Percentiles rank a stretch among this genome's conserved stretches.
Evolutionary conservation across 2,329 filamentous ascomycete species (phyloP).

Genomic region (Colletotrichum spaethianum): DNA sequence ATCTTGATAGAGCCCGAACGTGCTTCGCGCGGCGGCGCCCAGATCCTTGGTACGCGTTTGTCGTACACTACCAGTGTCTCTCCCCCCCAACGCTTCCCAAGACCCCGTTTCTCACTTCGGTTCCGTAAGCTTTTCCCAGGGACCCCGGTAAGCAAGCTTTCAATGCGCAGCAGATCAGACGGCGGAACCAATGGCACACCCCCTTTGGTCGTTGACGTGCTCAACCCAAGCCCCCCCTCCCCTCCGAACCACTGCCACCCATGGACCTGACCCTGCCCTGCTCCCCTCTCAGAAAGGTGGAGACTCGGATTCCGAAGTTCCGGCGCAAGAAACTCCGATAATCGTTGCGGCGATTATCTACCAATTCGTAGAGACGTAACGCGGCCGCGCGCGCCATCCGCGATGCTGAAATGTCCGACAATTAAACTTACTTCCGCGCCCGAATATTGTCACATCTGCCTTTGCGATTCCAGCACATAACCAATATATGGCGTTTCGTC

Average conservation of each 20-base stretch:
- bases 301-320: conserved; percentile 26
- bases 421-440: too few species aligned
- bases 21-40: too few species aligned
- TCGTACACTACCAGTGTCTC: too few species aligned
- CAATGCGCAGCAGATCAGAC: conserved; percentile 26
- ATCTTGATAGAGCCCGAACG: too few species aligned
- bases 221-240: conserved; percentile 4
- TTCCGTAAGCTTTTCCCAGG: not conserved
- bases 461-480: not conserved
- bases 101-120: not conserved
- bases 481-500: not conserved
- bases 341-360: not conserved
- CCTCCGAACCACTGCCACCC: not conserved
- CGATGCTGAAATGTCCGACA: not conserved
- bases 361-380: not conserved
- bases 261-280: not conserved
- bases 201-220: conserved; percentile 24
- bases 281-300: not conserved
- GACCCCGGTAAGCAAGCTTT: not conserved
- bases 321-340: conserved; percentile 14
- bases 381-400: not conserved
- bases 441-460: not conserved
- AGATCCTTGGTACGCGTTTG: too few species aligned
- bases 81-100: too few species aligned
- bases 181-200: conserved; percentile 13